Percentiles rank a stretch among this genome's conserved stretches.
These are phyloP conservation scores for peach (Prunus persica) DNA, from an alignment of 306 rosid species.

Conservation along the genomic window Prunus_persica_NCBIv2 NC_034012.1:20246501-20247000, in stretches of 20 bases:
- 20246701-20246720: constrained; percentile 24
- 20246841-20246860: constrained; percentile 90
- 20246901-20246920: constrained; percentile 19
- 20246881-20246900: constrained; percentile 96
- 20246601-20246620: neutral
- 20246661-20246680: neutral
- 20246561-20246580: neutral
- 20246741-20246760: constrained; percentile 72
- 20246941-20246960: neutral
- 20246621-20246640: neutral
- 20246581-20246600: neutral
- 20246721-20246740: constrained; percentile 21
- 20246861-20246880: constrained; percentile 97
- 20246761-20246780: constrained; percentile 79
- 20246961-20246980: neutral
- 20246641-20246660: neutral
- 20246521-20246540: too few species aligned
- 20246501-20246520: neutral
- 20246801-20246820: constrained; percentile 88
- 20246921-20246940: neutral
- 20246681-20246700: constrained; percentile 1
- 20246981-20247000: neutral
- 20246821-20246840: constrained; percentile 82
- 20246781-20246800: constrained; percentile 93
- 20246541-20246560: too few species aligned